Evolutionary conservation across 2,329 filamentous ascomycete genomes (phyloP).

Genomic region (Claviceps digitariae): DNA sequence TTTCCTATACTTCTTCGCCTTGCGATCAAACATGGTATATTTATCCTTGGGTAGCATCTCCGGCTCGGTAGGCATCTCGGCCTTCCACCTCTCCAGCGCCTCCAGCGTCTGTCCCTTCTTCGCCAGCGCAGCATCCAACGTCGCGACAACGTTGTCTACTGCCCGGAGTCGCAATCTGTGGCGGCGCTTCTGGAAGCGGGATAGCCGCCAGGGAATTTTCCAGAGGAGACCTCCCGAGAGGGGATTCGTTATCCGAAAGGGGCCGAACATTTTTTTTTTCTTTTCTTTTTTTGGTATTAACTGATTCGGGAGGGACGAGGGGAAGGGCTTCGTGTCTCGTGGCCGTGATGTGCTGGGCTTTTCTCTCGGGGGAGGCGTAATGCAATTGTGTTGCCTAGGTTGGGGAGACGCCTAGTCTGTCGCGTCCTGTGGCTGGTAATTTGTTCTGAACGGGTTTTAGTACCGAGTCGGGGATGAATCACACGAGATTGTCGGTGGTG

Average conservation of each 20-base stretch:
- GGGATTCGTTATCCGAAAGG: slow-evolving; percentile 66
- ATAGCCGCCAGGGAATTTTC: slow-evolving; percentile 97
- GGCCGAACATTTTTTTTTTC: slow-evolving; percentile 54
- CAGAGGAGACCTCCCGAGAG: slow-evolving; percentile 73
- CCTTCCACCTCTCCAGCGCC: slow-evolving; percentile 80
- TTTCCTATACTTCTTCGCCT: slow-evolving; percentile 92
- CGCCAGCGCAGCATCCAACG: slow-evolving; percentile 63
- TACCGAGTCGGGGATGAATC: too few relatives aligned
- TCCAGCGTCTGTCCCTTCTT: slow-evolving; percentile 60
- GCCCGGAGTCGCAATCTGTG: slow-evolving; percentile 71
- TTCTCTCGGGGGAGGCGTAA: too few relatives aligned
- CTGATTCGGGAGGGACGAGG: neutral
- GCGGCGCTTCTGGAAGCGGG: slow-evolving; percentile 75
- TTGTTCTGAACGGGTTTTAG: neutral
- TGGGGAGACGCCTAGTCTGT: neutral
- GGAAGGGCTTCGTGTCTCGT: neutral
- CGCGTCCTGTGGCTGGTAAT: too few relatives aligned
- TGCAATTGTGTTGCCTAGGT: neutral
- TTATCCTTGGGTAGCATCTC: slow-evolving; percentile 97
- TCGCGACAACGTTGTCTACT: slow-evolving; percentile 79
- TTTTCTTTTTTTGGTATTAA: neutral
- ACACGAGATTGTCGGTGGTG: too few relatives aligned
- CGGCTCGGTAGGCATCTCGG: slow-evolving; percentile 86
- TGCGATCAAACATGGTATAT: slow-evolving; percentile 95
- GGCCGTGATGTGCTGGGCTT: too few relatives aligned